Evolutionary conservation across 1,284 basidiomycete species (phyloP).

Genomic region (Cerrena zonata): DNA sequence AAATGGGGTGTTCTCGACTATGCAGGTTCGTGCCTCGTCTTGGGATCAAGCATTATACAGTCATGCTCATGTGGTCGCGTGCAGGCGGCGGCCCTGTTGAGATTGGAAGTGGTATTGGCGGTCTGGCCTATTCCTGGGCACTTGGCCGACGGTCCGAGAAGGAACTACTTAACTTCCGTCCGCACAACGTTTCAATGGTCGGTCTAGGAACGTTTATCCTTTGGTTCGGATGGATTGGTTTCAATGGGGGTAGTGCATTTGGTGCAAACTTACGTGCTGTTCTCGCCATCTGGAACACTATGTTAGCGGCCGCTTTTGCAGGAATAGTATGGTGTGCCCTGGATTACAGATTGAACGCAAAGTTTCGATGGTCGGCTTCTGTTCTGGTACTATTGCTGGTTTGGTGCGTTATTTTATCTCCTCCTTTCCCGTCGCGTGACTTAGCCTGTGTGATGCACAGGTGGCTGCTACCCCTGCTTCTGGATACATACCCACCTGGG

Average conservation of each 20-base stretch:
- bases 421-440: neutral
- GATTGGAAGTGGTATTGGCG: slow-evolving; percentile 83
- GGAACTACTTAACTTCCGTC: slow-evolving; percentile 83
- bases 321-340: slow-evolving; percentile 87
- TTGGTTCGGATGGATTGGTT: slow-evolving; percentile 83
- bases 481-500: slow-evolving; percentile 62
- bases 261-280: slow-evolving; percentile 87
- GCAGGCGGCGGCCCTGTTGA: slow-evolving; percentile 88
- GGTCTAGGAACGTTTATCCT: slow-evolving; percentile 84
- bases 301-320: slow-evolving; percentile 71
- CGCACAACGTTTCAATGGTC: slow-evolving; percentile 88
- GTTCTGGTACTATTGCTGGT: slow-evolving; percentile 77
- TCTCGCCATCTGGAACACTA: slow-evolving; percentile 84
- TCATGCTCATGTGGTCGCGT: slow-evolving; percentile 3
- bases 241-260: slow-evolving; percentile 76
- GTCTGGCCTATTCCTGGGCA: slow-evolving; percentile 84
- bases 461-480: slow-evolving; percentile 87
- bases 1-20: slow-evolving; percentile 89
- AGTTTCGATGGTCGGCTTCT: slow-evolving; percentile 82
- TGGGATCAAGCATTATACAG: neutral
- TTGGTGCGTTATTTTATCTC: slow-evolving; percentile 30
- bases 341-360: slow-evolving; percentile 81
- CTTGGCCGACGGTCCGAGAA: slow-evolving; percentile 72
- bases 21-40: slow-evolving; percentile 41
- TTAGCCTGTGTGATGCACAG: neutral